These are phyloP conservation scores for Eucalyptus shirleyi DNA, from an alignment of 345 rosid species.

Conservation along the genomic window DNA sequence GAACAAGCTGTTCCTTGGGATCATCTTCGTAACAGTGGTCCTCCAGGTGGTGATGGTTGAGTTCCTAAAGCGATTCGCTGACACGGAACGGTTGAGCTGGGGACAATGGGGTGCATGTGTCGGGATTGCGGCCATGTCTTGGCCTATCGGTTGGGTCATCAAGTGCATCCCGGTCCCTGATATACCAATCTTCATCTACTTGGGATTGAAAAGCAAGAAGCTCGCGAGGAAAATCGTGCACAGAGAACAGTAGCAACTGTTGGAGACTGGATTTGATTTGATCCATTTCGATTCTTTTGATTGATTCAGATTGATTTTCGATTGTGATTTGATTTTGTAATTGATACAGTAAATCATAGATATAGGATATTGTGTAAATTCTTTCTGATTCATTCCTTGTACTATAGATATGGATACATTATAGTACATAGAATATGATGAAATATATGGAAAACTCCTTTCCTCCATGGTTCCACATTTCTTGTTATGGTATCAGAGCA, in stretches of 20 bases:
- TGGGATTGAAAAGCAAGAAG: not conserved
- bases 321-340: too few species aligned
- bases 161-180: constrained; percentile 34
- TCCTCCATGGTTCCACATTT: too few species aligned
- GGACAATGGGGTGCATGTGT: constrained; percentile 57
- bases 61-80: constrained; percentile 58
- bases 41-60: constrained; percentile 71
- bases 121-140: constrained; percentile 33
- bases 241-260: not conserved
- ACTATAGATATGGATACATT: too few species aligned
- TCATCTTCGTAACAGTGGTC: constrained; percentile 30
- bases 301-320: too few species aligned
- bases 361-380: too few species aligned
- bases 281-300: too few species aligned
- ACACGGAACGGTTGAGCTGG: constrained; percentile 56
- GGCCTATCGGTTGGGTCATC: constrained; percentile 64
- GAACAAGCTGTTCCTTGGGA: not conserved
- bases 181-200: not conserved
- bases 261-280: too few species aligned
- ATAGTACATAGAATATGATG: too few species aligned
- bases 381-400: too few species aligned
- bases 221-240: not conserved
- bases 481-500: too few species aligned
- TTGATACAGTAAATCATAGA: too few species aligned
- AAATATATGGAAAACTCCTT: too few species aligned